These are phyloP conservation scores for Fraxinus angustifolia DNA, from an alignment of 305 asterid genomes.

Conservation along the genomic window DNA sequence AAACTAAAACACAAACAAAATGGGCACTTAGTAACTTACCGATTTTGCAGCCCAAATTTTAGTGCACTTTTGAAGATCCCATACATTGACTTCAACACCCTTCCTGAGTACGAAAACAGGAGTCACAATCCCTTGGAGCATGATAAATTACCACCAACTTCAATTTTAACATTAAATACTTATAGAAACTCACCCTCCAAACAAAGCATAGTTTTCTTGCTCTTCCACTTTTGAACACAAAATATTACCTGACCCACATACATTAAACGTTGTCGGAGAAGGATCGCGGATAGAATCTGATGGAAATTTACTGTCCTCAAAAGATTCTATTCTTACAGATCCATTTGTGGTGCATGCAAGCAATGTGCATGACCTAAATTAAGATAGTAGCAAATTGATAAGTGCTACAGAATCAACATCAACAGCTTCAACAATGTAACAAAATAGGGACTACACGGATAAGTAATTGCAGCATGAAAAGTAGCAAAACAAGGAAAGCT, in stretches of 20 bases:
- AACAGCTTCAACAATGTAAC: background rate
- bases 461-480: background rate
- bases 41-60: constrained; percentile 81
- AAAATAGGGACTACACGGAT: background rate
- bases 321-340: constrained; percentile 41
- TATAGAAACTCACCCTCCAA: constrained; percentile 75
- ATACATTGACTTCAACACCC: constrained; percentile 79
- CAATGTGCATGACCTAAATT: constrained; percentile 57
- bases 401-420: background rate
- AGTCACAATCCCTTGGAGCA: background rate
- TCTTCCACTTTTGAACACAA: constrained; percentile 62
- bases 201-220: constrained; percentile 63
- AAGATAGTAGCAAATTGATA: constrained; percentile 12
- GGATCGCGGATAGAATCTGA: constrained; percentile 38
- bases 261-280: constrained; percentile 50
- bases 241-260: constrained; percentile 66
- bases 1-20: no score
- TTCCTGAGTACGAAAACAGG: constrained; percentile 44
- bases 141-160: constrained; percentile 12
- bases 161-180: background rate
- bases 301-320: constrained; percentile 41
- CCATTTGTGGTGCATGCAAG: constrained; percentile 75
- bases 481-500: constrained; percentile 4
- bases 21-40: constrained; percentile 38
- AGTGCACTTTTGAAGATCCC: constrained; percentile 63